A percentile compares a stretch with the other conserved stretches of the same genome.
Conservation (phyloP, 2,329 filamentous ascomycete genomes). For the Capronia coronata region DNA sequence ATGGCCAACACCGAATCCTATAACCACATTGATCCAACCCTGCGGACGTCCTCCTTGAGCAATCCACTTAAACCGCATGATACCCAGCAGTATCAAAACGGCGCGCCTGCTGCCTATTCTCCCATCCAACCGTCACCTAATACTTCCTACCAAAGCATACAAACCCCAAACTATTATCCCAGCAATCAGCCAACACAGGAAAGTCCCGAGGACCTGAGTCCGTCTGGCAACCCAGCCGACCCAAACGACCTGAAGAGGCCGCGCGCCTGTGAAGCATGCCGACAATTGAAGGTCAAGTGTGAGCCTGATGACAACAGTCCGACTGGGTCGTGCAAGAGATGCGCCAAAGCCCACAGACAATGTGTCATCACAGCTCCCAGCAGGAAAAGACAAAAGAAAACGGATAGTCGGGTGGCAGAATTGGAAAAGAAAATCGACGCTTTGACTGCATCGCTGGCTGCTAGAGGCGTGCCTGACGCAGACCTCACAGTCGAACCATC, state of each 20-base stretch:
- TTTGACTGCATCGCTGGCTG: slow-evolving; percentile 70
- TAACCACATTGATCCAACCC: slow-evolving; percentile 21
- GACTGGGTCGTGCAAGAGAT: slow-evolving; percentile 65
- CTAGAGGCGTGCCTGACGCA: slow-evolving; percentile 36
- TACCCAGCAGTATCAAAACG: slow-evolving; percentile 20
- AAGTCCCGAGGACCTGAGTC: slow-evolving; percentile 24
- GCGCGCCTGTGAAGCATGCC: slow-evolving; percentile 69
- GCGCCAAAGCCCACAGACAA: slow-evolving; percentile 68
- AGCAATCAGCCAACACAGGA: slow-evolving; percentile 22
- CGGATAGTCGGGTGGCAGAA: slow-evolving; percentile 80
- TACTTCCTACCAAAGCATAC: slow-evolving; percentile 25
- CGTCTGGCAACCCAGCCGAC: slow-evolving; percentile 25
- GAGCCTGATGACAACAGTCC: slow-evolving; percentile 62
- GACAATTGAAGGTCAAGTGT: slow-evolving; percentile 74
- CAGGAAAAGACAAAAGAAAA: slow-evolving; percentile 83
- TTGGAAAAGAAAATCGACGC: slow-evolving; percentile 90
- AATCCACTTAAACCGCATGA: slow-evolving; percentile 23
- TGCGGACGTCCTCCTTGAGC: slow-evolving; percentile 21
- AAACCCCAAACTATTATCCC: slow-evolving; percentile 26
- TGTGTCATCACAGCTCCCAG: slow-evolving; percentile 71
- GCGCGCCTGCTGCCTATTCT: slow-evolving; percentile 19
- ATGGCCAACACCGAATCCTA: slow-evolving; percentile 15
- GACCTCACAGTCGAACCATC: slow-evolving; percentile 23
- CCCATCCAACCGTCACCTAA: slow-evolving; percentile 27
- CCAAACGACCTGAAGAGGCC: slow-evolving; percentile 57